These are phyloP conservation scores for Cutaneotrichosporon daszewskae DNA, from an alignment of 1,284 basidiomycete genomes.

Conservation along the genomic window DNA sequence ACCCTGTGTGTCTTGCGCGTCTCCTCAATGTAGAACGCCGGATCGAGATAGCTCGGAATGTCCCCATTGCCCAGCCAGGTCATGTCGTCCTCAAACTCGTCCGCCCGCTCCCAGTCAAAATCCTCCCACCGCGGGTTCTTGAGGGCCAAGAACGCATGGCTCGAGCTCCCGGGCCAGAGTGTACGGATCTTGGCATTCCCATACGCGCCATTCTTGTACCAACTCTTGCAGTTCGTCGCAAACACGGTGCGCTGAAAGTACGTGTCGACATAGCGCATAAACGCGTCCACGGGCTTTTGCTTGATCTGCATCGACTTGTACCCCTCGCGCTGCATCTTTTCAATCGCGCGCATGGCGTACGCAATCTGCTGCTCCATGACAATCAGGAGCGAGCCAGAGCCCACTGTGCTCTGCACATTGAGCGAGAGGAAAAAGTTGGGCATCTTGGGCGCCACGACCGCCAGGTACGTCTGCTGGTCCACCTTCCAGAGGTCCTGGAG, in stretches of 20 bases:
- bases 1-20: conserved; percentile 1
- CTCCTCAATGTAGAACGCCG: conserved; percentile 12
- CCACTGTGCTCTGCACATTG: conserved; percentile 11
- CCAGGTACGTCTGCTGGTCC: conserved; percentile 26
- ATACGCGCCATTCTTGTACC: conserved; percentile 25
- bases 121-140: conserved; percentile 39
- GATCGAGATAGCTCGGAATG: conserved; percentile 10
- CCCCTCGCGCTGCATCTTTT: conserved; percentile 12
- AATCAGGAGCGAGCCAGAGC: conserved; percentile 14
- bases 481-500: conserved; percentile 31
- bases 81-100: conserved; percentile 8
- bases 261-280: conserved; percentile 27
- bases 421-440: conserved; percentile 23
- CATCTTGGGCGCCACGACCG: conserved; percentile 24
- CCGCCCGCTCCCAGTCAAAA: conserved; percentile 18
- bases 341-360: conserved; percentile 16
- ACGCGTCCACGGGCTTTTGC: conserved; percentile 26
- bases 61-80: conserved; percentile 17
- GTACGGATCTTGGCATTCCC: conserved; percentile 13
- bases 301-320: conserved; percentile 23
- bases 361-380: conserved; percentile 22
- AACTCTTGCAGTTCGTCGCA: conserved; percentile 23
- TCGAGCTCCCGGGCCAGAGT: conserved; percentile 20
- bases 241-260: conserved; percentile 31
- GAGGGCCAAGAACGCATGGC: conserved; percentile 23